Evolutionary conservation across 768 basidiomycete genomes (phyloP), one percentile per base, ranked within the genome.

Genomic region (Mycena crocata): DNA sequence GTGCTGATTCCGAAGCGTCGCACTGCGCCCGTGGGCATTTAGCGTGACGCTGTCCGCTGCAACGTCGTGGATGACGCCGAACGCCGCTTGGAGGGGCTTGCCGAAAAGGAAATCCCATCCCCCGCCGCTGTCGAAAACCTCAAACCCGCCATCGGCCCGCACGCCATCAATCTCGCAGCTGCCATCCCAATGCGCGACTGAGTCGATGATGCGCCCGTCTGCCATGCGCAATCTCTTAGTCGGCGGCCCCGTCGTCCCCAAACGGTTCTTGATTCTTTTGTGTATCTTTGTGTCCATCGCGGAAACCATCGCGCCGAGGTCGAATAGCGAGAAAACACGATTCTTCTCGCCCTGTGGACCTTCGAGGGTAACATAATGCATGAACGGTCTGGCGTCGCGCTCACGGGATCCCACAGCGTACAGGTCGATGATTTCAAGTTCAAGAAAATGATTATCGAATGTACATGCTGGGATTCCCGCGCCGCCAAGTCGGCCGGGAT

Each of bases 201-300:
- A 70, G 13, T 34, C 39, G 1, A 77, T 70, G 0, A 74, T 32
- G 21, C 31, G 21, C 1, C 79, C 77, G 60, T 81, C 70, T 17
- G 80, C 81, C 80, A 81, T 79, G 5, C 73, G 34, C 17, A 82
- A 64, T 0, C 15, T 23, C 39, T 55, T 62, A 0, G 26, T n/a
- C 6, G 77, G 76, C 12, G 48, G 52, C 1, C n/a, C 8, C 21
- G 12, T 14, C 17, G 2, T 12, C 35, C 58, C 58, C 46, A 60
- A 10, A 5, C 46, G 32, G 48, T 24, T 12, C 26, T 24, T 9
- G 26, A 19, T n/a, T 15, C 12, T 4, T 5, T 28, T 1, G 5
- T 14, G 50, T 13, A 39, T 30, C 26, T 23, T 6, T 19, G 7
- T 40, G 48, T 40, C 37, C 35, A 50, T 60, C 15, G 17, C 48